Percentiles rank a stretch among this genome's conserved stretches.
Conservation (phyloP, 768 basidiomycete species). For the Mycena rebaudengoi region DNA sequence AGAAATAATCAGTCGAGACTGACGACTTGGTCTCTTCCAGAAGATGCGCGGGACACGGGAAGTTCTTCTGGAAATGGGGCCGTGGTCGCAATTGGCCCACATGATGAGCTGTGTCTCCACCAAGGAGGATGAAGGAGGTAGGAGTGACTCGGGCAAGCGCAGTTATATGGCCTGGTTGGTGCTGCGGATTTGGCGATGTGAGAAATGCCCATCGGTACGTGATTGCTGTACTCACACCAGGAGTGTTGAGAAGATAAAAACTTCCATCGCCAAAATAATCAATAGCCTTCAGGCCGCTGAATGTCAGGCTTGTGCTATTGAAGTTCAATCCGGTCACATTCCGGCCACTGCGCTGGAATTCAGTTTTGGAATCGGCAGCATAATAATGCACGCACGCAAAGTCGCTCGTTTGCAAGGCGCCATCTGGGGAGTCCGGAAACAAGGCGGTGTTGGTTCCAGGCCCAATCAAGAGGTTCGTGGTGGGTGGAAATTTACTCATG, state of each 20-base stretch:
- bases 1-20: constrained; percentile 21
- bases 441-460: constrained; percentile 8
- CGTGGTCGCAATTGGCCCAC: constrained; percentile 22
- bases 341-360: background rate
- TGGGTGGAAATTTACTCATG: constrained; percentile 28
- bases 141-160: constrained; percentile 22
- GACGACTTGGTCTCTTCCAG: constrained; percentile 6
- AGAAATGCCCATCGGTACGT: background rate
- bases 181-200: background rate
- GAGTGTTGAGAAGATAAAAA: constrained; percentile 28
- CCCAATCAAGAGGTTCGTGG: constrained; percentile 19
- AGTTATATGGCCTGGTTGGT: constrained; percentile 8
- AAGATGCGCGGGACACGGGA: constrained; percentile 23
- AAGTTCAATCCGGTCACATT: constrained; percentile 20
- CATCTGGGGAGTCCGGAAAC: constrained; percentile 15
- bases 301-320: background rate
- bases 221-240: constrained; percentile 12
- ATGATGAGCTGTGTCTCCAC: constrained; percentile 25
- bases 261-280: constrained; percentile 27
- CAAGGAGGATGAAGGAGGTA: constrained; percentile 20
- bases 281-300: constrained; percentile 23
- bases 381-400: constrained; percentile 8
- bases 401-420: constrained; percentile 16
- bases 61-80: constrained; percentile 11
- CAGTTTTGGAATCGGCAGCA: background rate